Conservation (phyloP, 208 protist genomes). For the Angomonas deanei region DNA sequence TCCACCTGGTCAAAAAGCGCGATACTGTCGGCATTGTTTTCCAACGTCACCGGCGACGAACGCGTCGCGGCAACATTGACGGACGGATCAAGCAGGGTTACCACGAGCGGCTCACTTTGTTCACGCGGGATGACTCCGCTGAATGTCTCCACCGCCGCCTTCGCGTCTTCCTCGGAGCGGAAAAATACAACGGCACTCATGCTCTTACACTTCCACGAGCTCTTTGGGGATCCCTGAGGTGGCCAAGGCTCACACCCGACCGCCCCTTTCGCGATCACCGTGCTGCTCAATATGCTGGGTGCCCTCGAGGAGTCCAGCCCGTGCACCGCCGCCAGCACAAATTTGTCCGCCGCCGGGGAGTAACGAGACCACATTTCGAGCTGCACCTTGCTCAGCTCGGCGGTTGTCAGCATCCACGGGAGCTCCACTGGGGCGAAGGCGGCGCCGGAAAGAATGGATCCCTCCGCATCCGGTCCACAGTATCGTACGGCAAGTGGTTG, state of each 20-base stretch:
- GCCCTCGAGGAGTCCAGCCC: constrained; percentile 20
- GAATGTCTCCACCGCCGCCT: constrained; percentile 9
- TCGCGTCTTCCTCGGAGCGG: constrained; percentile 13
- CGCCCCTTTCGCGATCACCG: constrained; percentile 18
- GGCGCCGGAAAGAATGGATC: constrained; percentile 12
- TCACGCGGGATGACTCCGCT: constrained; percentile 7
- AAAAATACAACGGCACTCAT: constrained; percentile 46
- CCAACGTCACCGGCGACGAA: not conserved
- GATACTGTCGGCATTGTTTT: constrained; percentile 4
- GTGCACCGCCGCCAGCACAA: constrained; percentile 22
- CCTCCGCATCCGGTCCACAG: constrained; percentile 39
- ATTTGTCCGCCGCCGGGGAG: not conserved
- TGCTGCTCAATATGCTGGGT: constrained; percentile 12
- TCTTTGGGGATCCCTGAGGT: not conserved
- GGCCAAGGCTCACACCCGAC: constrained; percentile 25
- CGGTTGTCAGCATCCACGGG: constrained; percentile 12
- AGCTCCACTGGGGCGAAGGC: not conserved
- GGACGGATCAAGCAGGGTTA: not conserved
- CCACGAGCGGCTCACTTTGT: constrained; percentile 9
- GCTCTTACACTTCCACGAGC: constrained; percentile 17
- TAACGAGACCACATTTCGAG: constrained; percentile 31
- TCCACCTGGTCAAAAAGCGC: constrained; percentile 40
- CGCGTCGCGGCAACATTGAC: not conserved
- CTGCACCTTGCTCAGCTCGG: constrained; percentile 21
- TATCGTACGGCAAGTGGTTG: constrained; percentile 66